phyloP scores from a whole-genome alignment of 1,139 yeast genomes.

The Spathaspora sp. region DNA sequence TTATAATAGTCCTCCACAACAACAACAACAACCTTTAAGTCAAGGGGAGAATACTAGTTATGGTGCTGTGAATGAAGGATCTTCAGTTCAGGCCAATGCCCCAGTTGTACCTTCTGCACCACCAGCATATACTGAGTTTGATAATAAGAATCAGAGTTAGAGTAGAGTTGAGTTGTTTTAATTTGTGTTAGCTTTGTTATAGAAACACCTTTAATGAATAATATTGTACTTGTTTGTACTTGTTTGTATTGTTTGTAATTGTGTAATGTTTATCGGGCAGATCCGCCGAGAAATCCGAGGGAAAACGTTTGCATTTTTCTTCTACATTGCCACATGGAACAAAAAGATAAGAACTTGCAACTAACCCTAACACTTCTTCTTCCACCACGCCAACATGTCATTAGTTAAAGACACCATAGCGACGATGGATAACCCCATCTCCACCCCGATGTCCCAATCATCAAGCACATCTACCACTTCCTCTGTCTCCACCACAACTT shows the following conservation, averaged over 20 bases:
- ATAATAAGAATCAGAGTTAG: constrained; percentile 16
- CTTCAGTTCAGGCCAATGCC: constrained; percentile 8
- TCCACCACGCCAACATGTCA: too few species aligned
- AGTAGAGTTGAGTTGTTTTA: neutral
- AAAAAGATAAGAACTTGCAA: neutral
- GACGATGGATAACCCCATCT: constrained; percentile 16
- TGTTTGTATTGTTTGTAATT: too few species aligned
- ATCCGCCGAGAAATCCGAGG: neutral
- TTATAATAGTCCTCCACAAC: constrained; percentile 13
- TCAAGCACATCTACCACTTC: neutral
- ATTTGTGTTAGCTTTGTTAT: neutral
- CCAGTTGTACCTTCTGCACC: too few species aligned
- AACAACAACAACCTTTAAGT: constrained; percentile 12
- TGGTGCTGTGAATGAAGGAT: constrained; percentile 27
- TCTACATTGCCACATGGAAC: neutral
- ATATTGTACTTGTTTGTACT: too few species aligned
- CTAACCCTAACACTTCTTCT: too few species aligned
- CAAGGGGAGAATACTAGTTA: constrained; percentile 18
- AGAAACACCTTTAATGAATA: neutral
- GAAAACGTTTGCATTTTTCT: neutral
- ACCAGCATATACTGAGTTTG: constrained; percentile 39
- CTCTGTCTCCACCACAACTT: constrained; percentile 2
- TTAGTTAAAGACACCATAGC: constrained; percentile 17
- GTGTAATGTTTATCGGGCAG: neutral
- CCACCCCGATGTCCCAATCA: constrained; percentile 3